Evolutionary conservation across 495 filamentous ascomycete genomes (phyloP).

Genomic region (Podospora tetraspora): DNA sequence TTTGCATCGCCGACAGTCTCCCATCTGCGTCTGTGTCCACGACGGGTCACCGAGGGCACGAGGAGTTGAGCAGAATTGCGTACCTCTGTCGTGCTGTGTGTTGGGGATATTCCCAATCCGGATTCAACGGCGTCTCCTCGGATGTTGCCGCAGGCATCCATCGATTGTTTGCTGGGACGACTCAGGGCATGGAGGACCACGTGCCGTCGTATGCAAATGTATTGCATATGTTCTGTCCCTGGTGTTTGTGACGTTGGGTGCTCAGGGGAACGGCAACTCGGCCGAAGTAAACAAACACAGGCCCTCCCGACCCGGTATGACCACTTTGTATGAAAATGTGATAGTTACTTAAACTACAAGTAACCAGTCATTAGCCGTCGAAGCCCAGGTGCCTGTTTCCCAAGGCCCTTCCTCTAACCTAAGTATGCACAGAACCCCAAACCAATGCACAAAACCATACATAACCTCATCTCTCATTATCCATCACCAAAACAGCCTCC

Average conservation of each 20-base stretch:
- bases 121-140: neutral
- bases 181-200: slow-evolving; percentile 29
- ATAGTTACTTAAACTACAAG: too few relatives aligned
- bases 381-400: neutral
- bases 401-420: neutral
- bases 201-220: slow-evolving; percentile 34
- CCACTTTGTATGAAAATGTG: too few relatives aligned
- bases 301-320: too few relatives aligned
- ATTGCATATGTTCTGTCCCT: too few relatives aligned
- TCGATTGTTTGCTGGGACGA: slow-evolving; percentile 24
- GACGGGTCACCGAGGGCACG: too few relatives aligned
- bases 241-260: slow-evolving; percentile 24
- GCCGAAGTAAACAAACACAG: neutral
- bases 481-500: neutral
- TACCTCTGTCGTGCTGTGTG: too few relatives aligned
- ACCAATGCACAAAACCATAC: neutral
- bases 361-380: neutral
- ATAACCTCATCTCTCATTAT: neutral
- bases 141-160: slow-evolving; percentile 9
- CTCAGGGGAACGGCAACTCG: slow-evolving; percentile 34
- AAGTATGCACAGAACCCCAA: neutral
- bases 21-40: too few relatives aligned
- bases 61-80: too few relatives aligned
- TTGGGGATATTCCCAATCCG: too few relatives aligned
- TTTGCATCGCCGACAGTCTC: too few relatives aligned